Base-by-base conservation (phyloP, 768 basidiomycete genomes). In the Hygrophorus russula region DNA sequence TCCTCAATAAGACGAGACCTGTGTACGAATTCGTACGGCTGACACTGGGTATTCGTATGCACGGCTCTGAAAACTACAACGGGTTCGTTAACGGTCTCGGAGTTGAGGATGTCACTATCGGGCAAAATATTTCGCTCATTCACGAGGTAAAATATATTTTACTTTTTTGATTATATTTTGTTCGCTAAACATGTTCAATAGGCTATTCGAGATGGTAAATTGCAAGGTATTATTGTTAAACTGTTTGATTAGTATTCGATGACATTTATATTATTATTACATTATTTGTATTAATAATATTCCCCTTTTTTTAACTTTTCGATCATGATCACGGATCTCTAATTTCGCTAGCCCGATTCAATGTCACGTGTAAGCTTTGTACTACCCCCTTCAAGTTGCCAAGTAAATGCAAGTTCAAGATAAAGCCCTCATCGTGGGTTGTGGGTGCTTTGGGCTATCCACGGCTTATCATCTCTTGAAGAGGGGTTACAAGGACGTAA, bases 381-480 rank as follows among this genome's bases (percentile, higher is more conserved):
- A n/a, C n/a, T n/a, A n/a, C n/a, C n/a, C n/a, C n/a, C n/a, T n/a
- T n/a, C n/a, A n/a, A n/a, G n/a, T n/a, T n/a, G n/a, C n/a, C n/a
- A n/a, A n/a, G n/a, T n/a, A n/a, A n/a, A n/a, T n/a, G n/a, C n/a
- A n/a, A n/a, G n/a, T n/a, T n/a, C n/a, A n/a, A n/a, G n/a, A n/a
- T n/a, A n/a, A n/a, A n/a, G n/a, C 81, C 36, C 54, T 90, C 41
- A 80, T 92, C 47, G 67, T 89, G 34, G 89, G 89, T 19, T 80
- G 85, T 32, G 89, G 89, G 4, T 80, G 80, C 50, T 93, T 93
- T 57, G 92, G 92, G 5, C 65, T 88, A 39, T 92, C 89, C 13
- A 85, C 92, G 0, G 92, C 90, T 1, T 72, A 78, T 51, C 78
- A 88, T 56, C 76, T 94, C 41, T 66, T 93, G 39, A 58, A 64